Percentiles rank a stretch among this genome's conserved stretches.
Conservation (phyloP, 805 yeast species). For the Lipomyces sp. region DNA sequence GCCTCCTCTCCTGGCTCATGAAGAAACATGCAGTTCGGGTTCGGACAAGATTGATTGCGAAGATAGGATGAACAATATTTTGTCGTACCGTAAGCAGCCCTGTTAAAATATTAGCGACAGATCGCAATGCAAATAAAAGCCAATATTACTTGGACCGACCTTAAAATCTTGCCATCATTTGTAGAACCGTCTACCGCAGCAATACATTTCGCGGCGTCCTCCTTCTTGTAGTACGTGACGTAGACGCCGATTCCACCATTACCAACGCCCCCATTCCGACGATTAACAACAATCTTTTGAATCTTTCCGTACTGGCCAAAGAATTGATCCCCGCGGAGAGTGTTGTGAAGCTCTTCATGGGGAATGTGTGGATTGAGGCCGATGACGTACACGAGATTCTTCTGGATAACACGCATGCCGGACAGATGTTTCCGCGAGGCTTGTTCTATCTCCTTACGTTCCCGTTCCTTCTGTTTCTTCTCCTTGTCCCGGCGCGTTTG, state of each 20-base stretch:
- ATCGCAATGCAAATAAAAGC: neutral
- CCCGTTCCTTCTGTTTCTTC: conserved; percentile 79
- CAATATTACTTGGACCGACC: conserved; percentile 37
- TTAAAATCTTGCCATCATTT: conserved; percentile 81
- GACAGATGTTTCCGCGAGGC: conserved; percentile 72
- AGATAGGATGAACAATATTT: conserved; percentile 96
- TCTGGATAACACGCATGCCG: conserved; percentile 97
- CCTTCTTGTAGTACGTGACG: conserved; percentile 88
- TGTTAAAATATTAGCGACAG: conserved; percentile 1
- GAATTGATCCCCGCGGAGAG: conserved; percentile 83
- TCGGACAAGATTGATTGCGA: conserved; percentile 94
- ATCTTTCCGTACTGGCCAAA: conserved; percentile 99
- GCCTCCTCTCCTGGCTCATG: conserved; percentile 99
- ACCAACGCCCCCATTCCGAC: conserved; percentile 55
- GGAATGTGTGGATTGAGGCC: conserved; percentile 86
- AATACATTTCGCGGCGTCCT: conserved; percentile 92
- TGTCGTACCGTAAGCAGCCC: conserved; percentile 97
- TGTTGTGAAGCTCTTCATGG: conserved; percentile 78
- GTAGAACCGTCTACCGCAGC: conserved; percentile 87
- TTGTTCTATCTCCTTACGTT: conserved; percentile 83
- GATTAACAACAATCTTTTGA: conserved; percentile 87
- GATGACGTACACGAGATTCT: conserved; percentile 92
- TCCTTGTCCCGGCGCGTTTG: conserved; percentile 74
- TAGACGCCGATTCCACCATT: conserved; percentile 89
- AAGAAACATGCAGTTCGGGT: conserved; percentile 97